A percentile compares a stretch with the other conserved stretches of the same genome.
These are phyloP conservation scores for Salvia splendens DNA, from an alignment of 257 asterid genomes.

Conservation along the genomic window DNA sequence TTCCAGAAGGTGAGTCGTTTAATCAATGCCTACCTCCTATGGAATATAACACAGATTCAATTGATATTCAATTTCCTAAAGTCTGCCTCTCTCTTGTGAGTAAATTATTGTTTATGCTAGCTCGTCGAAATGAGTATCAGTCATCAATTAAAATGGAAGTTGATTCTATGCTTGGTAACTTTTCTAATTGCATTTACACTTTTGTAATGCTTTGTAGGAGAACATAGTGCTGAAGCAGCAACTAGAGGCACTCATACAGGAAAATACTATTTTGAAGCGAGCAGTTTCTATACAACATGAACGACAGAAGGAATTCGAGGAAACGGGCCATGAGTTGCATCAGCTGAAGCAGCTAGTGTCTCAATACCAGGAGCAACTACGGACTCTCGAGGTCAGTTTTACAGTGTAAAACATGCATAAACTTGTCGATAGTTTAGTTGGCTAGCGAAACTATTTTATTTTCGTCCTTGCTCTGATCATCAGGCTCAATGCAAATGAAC, in stretches of 20 bases:
- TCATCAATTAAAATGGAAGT: background rate
- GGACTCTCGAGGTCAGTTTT: conserved; percentile 85
- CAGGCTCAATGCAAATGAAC: conserved; percentile 1
- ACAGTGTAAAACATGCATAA: background rate
- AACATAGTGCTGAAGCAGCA: conserved; percentile 66
- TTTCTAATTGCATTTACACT: background rate
- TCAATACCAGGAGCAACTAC: conserved; percentile 87
- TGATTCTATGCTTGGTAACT: background rate
- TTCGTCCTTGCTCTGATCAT: background rate
- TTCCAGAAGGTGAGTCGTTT: conserved; percentile 58
- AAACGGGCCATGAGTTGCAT: conserved; percentile 71
- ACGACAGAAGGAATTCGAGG: conserved; percentile 84
- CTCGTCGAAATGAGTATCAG: background rate
- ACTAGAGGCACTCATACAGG: conserved; percentile 67
- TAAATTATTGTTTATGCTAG: background rate
- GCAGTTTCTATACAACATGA: conserved; percentile 86
- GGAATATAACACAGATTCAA: background rate
- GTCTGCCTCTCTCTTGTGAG: background rate
- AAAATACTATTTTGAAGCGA: conserved; percentile 70
- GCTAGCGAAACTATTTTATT: background rate
- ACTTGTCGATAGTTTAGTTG: conserved; percentile 19
- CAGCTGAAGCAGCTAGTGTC: conserved; percentile 77
- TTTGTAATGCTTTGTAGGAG: conserved; percentile 53
- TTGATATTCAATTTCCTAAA: background rate
- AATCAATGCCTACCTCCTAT: background rate